Conservation (phyloP, 441 rosid genomes). For the Eruca vesicaria region DNA sequence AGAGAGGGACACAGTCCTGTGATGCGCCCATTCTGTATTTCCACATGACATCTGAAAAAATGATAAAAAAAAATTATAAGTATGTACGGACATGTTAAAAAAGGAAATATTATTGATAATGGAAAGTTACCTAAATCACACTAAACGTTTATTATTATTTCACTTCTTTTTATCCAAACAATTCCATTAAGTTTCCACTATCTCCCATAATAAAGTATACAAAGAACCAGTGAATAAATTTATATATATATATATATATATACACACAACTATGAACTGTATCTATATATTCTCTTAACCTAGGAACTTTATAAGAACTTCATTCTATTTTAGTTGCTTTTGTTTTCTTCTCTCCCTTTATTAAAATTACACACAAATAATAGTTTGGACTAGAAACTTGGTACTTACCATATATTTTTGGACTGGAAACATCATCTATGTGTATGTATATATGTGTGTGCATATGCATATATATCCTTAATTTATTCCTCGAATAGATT, state of each 20-base stretch:
- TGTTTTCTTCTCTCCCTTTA: background rate
- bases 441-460: constrained; percentile 22
- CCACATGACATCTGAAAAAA: constrained; percentile 26
- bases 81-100: constrained; percentile 33
- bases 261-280: background rate
- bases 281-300: constrained; percentile 32
- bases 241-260: background rate
- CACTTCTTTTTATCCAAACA: constrained; percentile 31
- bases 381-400: constrained; percentile 24
- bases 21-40: background rate
- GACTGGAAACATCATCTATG: constrained; percentile 22
- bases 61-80: constrained; percentile 4
- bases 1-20: constrained; percentile 23
- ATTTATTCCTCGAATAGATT: constrained; percentile 41
- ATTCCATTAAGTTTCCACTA: constrained; percentile 36
- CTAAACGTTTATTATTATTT: constrained; percentile 23
- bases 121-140: constrained; percentile 36
- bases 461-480: constrained; percentile 21
- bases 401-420: constrained; percentile 13
- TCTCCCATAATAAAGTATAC: constrained; percentile 8
- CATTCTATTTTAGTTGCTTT: constrained; percentile 21
- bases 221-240: constrained; percentile 1
- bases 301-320: constrained; percentile 30
- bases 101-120: constrained; percentile 30
- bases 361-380: background rate